Percentiles rank a stretch among this genome's conserved stretches.
These are phyloP conservation scores for Kwoniella shandongensis DNA, from an alignment of 768 basidiomycete genomes.

Conservation along the genomic window DNA sequence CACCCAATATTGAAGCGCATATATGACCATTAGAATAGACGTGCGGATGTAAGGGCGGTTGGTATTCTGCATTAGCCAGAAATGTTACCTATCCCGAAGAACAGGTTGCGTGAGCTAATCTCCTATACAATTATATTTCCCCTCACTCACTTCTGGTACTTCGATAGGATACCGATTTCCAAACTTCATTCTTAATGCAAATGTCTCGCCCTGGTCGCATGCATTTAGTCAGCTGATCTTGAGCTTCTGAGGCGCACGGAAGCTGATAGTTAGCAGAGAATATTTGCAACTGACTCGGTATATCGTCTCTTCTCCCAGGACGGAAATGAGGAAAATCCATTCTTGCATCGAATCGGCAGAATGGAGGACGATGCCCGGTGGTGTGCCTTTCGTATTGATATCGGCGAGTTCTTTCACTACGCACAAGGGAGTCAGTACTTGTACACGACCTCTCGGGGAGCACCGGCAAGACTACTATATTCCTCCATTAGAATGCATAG, in stretches of 20 bases:
- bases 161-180: conserved; percentile 44
- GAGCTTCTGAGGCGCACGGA: no score
- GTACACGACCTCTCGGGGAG: no score
- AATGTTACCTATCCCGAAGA: conserved; percentile 39
- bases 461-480: no score
- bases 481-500: no score
- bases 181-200: conserved; percentile 42
- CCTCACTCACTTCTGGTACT: conserved; percentile 34
- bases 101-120: not conserved
- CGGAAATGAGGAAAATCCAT: conserved; percentile 43
- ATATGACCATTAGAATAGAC: conserved; percentile 52
- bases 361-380: conserved; percentile 41
- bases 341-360: conserved; percentile 37
- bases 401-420: conserved; percentile 49
- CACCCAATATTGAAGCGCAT: conserved; percentile 49
- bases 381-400: conserved; percentile 45
- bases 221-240: not conserved
- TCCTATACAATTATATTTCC: not conserved
- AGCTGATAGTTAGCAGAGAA: no score
- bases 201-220: conserved; percentile 38
- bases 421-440: not conserved
- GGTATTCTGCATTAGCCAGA: conserved; percentile 33
- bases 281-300: conserved; percentile 33
- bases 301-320: conserved; percentile 47
- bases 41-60: conserved; percentile 48